Evolutionary conservation across 2,329 filamentous ascomycete genomes (phyloP), one percentile per base, ranked within the genome.

Genomic region (Xylaria sp.): DNA sequence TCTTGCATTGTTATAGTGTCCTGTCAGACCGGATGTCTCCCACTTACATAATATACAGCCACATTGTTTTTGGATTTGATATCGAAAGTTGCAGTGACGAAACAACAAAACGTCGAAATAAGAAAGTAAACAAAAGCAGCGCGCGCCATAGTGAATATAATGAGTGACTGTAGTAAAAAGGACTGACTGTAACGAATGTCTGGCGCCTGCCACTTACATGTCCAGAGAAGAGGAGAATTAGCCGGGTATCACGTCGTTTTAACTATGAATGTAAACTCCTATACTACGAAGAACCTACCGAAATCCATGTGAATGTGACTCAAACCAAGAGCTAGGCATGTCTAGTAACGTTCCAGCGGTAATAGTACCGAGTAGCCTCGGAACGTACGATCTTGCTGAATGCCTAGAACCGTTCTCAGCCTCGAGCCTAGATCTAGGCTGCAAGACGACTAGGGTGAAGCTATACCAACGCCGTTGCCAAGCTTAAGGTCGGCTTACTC

Each of bases 31-130:
- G 28, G 20, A 36, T 10, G 4, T 36, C n/a, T 75, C 10, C 3
- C 33, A 69, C 70, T 66, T 77, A 83, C 82, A 73, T 80, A 84
- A 69, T 83, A 84, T 4, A 83, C 77, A 7, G 77, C 82, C 40
- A 83, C 76, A 69, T 83, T 83, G 48, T 76, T 76, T 61, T 80
- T 80, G 0, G 78, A 78, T 4, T 61, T 70, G 36, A 76, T 71
- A 64, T 77, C 73, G 68, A 81, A 81, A 7, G 71, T 67, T 49
- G 71, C 75, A 13, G 68, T 65, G 17, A 62, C 74, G 20, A 71
- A 46, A 42, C 70, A 68, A 26, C 65, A 61, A 60, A 73, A 51
- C 31, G 66, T 56, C 49, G 69, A 72, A n/a, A 70, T 36, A 60
- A 69, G 58, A 10, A 69, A 51, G 9, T 71, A 69, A 40, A 51